Conservation (phyloP, 768 basidiomycete species). For the Roridomyces roridus region DNA sequence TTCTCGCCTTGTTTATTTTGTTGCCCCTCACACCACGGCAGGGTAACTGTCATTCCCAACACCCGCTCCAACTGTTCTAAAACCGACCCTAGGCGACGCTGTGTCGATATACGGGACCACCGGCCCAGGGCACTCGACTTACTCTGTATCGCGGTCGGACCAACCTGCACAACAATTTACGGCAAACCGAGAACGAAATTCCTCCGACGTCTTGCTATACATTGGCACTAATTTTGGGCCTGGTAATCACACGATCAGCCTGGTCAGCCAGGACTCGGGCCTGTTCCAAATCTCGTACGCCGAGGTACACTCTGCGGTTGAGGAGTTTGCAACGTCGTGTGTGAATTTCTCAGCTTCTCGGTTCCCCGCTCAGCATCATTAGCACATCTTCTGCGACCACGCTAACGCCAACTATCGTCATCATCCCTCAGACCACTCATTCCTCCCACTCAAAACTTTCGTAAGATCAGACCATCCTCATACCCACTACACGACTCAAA, state of each 20-base stretch:
- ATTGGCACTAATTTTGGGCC: slow-evolving; percentile 13
- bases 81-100: slow-evolving; percentile 17
- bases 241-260: slow-evolving; percentile 17
- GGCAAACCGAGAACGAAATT: slow-evolving; percentile 7
- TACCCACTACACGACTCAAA: background rate
- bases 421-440: background rate
- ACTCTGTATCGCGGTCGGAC: slow-evolving; percentile 1
- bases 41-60: slow-evolving; percentile 7
- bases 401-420: background rate
- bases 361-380: background rate
- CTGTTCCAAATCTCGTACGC: slow-evolving; percentile 40
- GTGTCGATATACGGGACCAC: slow-evolving; percentile 19
- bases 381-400: too few species aligned
- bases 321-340: background rate
- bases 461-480: background rate
- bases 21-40: background rate
- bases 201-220: slow-evolving; percentile 17
- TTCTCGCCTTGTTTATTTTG: background rate
- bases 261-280: slow-evolving; percentile 7
- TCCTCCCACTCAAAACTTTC: background rate
- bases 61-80: background rate
- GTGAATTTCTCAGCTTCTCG: background rate
- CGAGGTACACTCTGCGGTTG: slow-evolving; percentile 17
- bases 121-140: slow-evolving; percentile 13
- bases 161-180: background rate